A percentile compares a stretch with the other conserved stretches of the same genome.
Conservation (phyloP, 1,284 basidiomycete species). For the Sanguinoderma infundibulare region DNA sequence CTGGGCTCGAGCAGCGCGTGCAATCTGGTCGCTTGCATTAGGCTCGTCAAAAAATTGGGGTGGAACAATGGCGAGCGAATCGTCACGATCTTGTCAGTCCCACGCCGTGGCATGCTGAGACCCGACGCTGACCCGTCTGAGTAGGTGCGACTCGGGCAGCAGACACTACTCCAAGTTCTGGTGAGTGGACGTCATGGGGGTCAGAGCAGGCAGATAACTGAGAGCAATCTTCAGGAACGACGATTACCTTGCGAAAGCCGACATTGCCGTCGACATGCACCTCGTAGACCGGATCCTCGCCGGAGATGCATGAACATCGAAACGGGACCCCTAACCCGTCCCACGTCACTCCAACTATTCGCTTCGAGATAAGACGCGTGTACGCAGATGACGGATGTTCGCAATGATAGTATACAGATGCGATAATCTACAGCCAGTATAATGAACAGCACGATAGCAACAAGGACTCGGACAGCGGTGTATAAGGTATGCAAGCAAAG, state of each 20-base stretch:
- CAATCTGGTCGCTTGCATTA: conserved; percentile 90
- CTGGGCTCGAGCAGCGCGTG: conserved; percentile 96
- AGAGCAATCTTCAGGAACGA: conserved; percentile 65
- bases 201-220: neutral
- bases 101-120: neutral
- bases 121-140: neutral
- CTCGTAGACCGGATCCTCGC: conserved; percentile 59
- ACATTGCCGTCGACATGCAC: conserved; percentile 60
- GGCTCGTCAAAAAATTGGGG: conserved; percentile 72
- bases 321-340: no score
- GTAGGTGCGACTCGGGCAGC: conserved; percentile 84
- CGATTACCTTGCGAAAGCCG: conserved; percentile 68
- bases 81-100: conserved; percentile 82
- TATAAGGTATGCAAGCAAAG: conserved; percentile 10
- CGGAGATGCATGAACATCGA: conserved; percentile 1
- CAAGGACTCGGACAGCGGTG: conserved; percentile 15
- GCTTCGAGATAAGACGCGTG: conserved; percentile 3
- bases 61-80: conserved; percentile 69
- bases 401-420: conserved; percentile 30
- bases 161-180: conserved; percentile 82
- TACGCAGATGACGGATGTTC: conserved; percentile 13
- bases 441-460: conserved; percentile 29
- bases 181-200: neutral
- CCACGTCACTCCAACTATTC: no score
- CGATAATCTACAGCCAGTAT: conserved; percentile 28